These are phyloP conservation scores for Laetiporus sulphureus DNA, from an alignment of 1,284 basidiomycete species.

Conservation along the genomic window DNA sequence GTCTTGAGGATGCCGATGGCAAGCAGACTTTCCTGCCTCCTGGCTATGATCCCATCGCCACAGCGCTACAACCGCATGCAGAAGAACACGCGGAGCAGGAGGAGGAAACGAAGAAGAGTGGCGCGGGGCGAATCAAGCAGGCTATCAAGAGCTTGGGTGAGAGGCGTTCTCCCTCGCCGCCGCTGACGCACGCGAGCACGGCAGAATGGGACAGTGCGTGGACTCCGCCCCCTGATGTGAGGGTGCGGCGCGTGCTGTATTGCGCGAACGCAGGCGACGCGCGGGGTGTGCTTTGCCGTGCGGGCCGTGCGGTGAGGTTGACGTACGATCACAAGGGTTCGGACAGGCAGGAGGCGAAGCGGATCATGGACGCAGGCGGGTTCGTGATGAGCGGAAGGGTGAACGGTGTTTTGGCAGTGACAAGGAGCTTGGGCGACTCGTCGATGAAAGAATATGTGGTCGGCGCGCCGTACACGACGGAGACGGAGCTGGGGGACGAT, in stretches of 20 bases:
- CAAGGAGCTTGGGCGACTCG: conserved; percentile 91
- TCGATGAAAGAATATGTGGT: conserved; percentile 99
- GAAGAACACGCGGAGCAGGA: conserved; percentile 6
- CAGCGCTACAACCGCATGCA: conserved; percentile 21
- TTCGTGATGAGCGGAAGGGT: conserved; percentile 99
- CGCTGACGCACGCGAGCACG: conserved; percentile 1
- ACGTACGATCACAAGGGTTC: conserved; percentile 99
- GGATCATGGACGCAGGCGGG: conserved; percentile 96
- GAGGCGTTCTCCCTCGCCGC: conserved; percentile 16
- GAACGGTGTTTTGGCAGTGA: conserved; percentile 95
- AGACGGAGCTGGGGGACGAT: conserved; percentile 84
- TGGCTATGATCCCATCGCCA: conserved; percentile 23
- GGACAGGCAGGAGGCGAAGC: conserved; percentile 94
- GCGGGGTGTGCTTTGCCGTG: conserved; percentile 82
- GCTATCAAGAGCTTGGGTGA: conserved; percentile 50
- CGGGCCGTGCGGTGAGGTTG: conserved; percentile 85
- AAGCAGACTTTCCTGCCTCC: conserved; percentile 53
- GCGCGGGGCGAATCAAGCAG: conserved; percentile 32
- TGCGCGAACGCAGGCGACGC: conserved; percentile 97
- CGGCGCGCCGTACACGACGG: conserved; percentile 96
- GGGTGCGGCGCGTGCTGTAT: conserved; percentile 76
- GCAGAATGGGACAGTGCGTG: conserved; percentile 16
- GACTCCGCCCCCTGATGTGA: conserved; percentile 39
- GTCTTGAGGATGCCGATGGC: conserved; percentile 80
- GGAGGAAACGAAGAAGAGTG: conserved; percentile 21